phyloP scores from a whole-genome alignment of 2,329 filamentous ascomycete species.

The Fonsecaea monophora region DNA sequence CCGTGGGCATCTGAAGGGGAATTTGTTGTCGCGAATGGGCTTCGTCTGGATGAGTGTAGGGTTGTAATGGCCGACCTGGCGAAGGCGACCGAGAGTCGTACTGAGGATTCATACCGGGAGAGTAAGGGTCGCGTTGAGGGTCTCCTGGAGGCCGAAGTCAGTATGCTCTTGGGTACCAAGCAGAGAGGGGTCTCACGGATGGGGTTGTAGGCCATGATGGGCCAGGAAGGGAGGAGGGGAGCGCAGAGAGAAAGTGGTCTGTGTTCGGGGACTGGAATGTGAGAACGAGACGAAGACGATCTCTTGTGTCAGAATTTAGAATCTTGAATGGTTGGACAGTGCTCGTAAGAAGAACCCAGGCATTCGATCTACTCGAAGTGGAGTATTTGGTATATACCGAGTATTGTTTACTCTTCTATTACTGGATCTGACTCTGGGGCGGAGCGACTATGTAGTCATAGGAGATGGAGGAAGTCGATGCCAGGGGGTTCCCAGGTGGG shows the following conservation, averaged over 20 bases:
- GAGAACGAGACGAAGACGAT: slow-evolving; percentile 13
- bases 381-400: slow-evolving; percentile 14
- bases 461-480: neutral
- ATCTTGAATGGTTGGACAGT: slow-evolving; percentile 6
- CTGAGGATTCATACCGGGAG: slow-evolving; percentile 60
- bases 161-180: slow-evolving; percentile 21
- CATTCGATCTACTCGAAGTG: slow-evolving; percentile 9
- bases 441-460: slow-evolving; percentile 3
- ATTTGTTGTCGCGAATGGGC: slow-evolving; percentile 40
- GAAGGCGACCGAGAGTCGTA: slow-evolving; percentile 72
- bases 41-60: slow-evolving; percentile 83
- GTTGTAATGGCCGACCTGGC: slow-evolving; percentile 74
- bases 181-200: slow-evolving; percentile 63
- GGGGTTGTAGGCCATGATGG: slow-evolving; percentile 73
- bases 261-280: slow-evolving; percentile 31
- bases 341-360: neutral
- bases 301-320: slow-evolving; percentile 12
- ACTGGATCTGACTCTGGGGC: slow-evolving; percentile 10
- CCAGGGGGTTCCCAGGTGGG: neutral
- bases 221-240: slow-evolving; percentile 11
- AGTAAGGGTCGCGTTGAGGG: slow-evolving; percentile 50
- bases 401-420: slow-evolving; percentile 23
- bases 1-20: slow-evolving; percentile 74
- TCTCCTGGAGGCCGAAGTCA: slow-evolving; percentile 30
- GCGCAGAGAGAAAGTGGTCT: slow-evolving; percentile 24